Evolutionary conservation across 768 basidiomycete genomes (phyloP).

Genomic region (Trametes meyenii): DNA sequence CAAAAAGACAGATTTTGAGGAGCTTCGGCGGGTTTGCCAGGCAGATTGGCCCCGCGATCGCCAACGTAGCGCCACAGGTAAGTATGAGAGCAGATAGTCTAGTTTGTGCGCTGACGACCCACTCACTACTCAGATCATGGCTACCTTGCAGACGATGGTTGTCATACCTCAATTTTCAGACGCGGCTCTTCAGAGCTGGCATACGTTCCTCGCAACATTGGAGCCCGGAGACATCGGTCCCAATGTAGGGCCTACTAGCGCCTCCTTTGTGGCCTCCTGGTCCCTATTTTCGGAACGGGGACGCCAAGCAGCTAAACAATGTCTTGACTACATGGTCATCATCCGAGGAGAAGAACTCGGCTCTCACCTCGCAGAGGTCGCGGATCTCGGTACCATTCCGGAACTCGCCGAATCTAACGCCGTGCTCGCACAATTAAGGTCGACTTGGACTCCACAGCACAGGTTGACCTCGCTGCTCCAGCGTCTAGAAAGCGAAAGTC

Average conservation of each 20-base stretch:
- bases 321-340: constrained; percentile 70
- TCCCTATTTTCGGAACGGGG: constrained; percentile 54
- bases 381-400: constrained; percentile 72
- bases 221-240: constrained; percentile 73
- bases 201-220: constrained; percentile 71
- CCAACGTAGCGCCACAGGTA: constrained; percentile 87
- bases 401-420: constrained; percentile 53
- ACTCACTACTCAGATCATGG: constrained; percentile 74
- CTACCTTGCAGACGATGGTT: constrained; percentile 91
- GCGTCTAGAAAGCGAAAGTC: constrained; percentile 78
- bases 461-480: constrained; percentile 69
- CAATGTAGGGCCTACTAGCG: constrained; percentile 85
- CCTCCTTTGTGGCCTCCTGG: constrained; percentile 84
- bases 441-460: constrained; percentile 52
- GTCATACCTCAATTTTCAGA: constrained; percentile 72
- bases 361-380: constrained; percentile 72
- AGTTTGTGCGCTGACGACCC: constrained; percentile 3
- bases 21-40: constrained; percentile 75
- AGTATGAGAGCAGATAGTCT: not conserved
- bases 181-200: constrained; percentile 81
- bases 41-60: constrained; percentile 71
- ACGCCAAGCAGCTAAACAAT: constrained; percentile 55
- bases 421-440: constrained; percentile 49
- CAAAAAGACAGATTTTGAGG: constrained; percentile 78
- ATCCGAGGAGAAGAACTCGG: constrained; percentile 59